These are phyloP conservation scores for Urochloa ruziziensis DNA, from an alignment of 176 grass and related monocot species.

Conservation along the genomic window DNA sequence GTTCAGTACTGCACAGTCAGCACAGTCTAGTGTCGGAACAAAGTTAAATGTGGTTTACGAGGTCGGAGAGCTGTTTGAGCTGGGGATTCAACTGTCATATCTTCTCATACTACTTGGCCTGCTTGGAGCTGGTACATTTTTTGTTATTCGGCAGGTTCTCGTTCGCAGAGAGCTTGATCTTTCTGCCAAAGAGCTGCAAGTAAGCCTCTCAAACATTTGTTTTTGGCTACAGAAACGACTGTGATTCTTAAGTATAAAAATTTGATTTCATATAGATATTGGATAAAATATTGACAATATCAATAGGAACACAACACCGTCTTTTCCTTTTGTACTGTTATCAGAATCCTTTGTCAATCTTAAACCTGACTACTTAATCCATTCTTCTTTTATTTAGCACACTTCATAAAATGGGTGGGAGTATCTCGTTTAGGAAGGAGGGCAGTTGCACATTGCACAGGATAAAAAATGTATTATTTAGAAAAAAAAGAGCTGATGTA, in stretches of 20 bases:
- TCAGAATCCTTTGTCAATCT: background rate
- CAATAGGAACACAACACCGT: background rate
- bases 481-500: background rate
- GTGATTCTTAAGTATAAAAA: background rate
- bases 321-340: background rate
- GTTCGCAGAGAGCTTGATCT: conserved; percentile 95
- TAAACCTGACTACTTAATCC: background rate
- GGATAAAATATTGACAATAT: background rate
- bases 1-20: conserved; percentile 56
- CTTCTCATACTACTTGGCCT: conserved; percentile 80
- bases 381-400: background rate
- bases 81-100: conserved; percentile 93
- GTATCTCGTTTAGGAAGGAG: background rate
- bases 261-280: background rate
- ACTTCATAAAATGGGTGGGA: background rate
- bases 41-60: conserved; percentile 76
- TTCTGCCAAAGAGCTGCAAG: conserved; percentile 99
- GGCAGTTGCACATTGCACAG: background rate
- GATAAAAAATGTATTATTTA: background rate
- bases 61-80: conserved; percentile 84
- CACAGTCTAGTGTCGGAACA: conserved; percentile 61
- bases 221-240: background rate
- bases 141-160: conserved; percentile 89
- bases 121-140: conserved; percentile 89
- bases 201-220: conserved; percentile 31